Conservation (phyloP, 73 alveolate species). For the Loxodes magnus region DNA sequence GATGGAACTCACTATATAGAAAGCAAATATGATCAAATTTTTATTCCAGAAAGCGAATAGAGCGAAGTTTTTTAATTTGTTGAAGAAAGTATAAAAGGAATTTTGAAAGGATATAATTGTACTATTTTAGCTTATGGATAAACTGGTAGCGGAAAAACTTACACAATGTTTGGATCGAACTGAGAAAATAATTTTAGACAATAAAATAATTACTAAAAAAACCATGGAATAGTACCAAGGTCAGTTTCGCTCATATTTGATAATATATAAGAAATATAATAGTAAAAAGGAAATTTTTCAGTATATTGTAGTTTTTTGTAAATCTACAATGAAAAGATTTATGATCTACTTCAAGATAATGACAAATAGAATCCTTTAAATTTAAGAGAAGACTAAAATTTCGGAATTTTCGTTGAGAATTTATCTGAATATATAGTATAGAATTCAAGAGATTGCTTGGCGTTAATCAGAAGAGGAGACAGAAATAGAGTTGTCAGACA, state of each 20-base stretch:
- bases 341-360: slow-evolving; percentile 67
- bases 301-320: slow-evolving; percentile 81
- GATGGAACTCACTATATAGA: no score
- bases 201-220: background rate
- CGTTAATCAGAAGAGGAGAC: slow-evolving; percentile 50
- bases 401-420: slow-evolving; percentile 55
- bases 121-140: slow-evolving; percentile 36
- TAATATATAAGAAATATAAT: no score
- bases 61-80: slow-evolving; percentile 11
- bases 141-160: slow-evolving; percentile 46
- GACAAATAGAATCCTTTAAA: slow-evolving; percentile 21
- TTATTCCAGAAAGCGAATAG: slow-evolving; percentile 5
- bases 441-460: slow-evolving; percentile 46
- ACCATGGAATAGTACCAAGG: background rate
- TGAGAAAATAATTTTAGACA: background rate
- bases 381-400: slow-evolving; percentile 43
- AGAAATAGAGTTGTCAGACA: slow-evolving; percentile 49
- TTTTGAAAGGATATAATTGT: slow-evolving; percentile 31
- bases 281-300: slow-evolving; percentile 25
- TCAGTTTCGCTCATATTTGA: slow-evolving; percentile 1
- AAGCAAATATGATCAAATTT: background rate
- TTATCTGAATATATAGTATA: slow-evolving; percentile 46
- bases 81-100: slow-evolving; percentile 6
- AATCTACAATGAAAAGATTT: slow-evolving; percentile 91
- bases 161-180: slow-evolving; percentile 31